A percentile compares a stretch with the other conserved stretches of the same genome.
phyloP scores from a whole-genome alignment of 2,329 filamentous ascomycete species.

The Tolypocladium pustulatum region DNA sequence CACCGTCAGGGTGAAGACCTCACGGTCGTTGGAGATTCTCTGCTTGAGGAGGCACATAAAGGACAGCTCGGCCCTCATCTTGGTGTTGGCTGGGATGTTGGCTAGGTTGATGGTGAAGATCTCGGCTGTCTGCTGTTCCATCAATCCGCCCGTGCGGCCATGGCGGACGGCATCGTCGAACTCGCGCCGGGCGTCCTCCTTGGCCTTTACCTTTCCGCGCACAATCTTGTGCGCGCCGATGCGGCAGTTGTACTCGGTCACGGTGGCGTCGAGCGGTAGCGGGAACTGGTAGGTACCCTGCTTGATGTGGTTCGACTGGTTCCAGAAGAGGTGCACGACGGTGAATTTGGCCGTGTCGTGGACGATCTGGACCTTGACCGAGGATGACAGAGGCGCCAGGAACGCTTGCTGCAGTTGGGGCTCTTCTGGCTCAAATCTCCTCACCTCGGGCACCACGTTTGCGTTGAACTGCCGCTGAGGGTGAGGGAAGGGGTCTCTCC shows the following conservation, averaged over 20 bases:
- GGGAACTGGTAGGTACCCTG: slow-evolving; percentile 4
- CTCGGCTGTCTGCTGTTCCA: slow-evolving; percentile 5
- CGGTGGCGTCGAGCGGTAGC: slow-evolving; percentile 1
- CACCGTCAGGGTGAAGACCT: slow-evolving; percentile 3
- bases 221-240: slow-evolving; percentile 3
- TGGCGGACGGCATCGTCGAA: slow-evolving; percentile 1
- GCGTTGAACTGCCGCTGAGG: not conserved
- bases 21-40: not conserved
- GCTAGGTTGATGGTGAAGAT: slow-evolving; percentile 6
- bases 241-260: slow-evolving; percentile 3
- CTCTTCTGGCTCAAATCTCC: not conserved
- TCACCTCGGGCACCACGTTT: not conserved
- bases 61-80: slow-evolving; percentile 3
- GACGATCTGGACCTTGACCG: slow-evolving; percentile 1
- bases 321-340: slow-evolving; percentile 2
- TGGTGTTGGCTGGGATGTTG: slow-evolving; percentile 5
- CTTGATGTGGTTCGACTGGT: not conserved
- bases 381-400: slow-evolving; percentile 1
- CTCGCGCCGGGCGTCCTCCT: slow-evolving; percentile 2
- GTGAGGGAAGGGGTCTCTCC: not conserved
- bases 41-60: slow-evolving; percentile 6
- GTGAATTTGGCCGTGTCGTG: slow-evolving; percentile 5
- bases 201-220: slow-evolving; percentile 4
- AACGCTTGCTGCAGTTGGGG: not conserved
- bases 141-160: not conserved